Evolutionary conservation across 768 basidiomycete genomes (phyloP).

Genomic region (Clathrus columnatus): DNA sequence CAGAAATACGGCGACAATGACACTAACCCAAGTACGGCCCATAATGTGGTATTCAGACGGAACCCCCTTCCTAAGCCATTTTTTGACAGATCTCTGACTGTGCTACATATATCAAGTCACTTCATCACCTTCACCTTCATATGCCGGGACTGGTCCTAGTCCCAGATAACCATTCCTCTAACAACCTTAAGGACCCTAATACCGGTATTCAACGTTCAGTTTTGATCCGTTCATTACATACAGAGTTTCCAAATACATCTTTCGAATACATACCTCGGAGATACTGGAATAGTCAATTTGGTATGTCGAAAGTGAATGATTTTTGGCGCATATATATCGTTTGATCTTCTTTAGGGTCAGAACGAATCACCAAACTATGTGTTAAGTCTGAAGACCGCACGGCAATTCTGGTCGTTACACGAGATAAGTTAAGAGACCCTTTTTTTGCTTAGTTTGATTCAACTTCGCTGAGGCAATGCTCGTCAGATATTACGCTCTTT

Average conservation of each 20-base stretch:
- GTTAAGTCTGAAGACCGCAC: conserved; percentile 77
- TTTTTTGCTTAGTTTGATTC: neutral
- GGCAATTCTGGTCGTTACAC: conserved; percentile 66
- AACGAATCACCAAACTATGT: conserved; percentile 69
- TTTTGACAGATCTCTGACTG: conserved; percentile 64
- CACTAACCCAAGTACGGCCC: conserved; percentile 75
- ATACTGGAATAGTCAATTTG: conserved; percentile 81
- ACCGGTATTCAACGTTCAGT: too few species aligned
- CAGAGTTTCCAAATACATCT: conserved; percentile 61
- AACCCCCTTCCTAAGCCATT: neutral
- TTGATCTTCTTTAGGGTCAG: conserved; percentile 39
- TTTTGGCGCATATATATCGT: conserved; percentile 1
- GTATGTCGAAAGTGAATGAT: conserved; percentile 27
- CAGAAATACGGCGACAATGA: conserved; percentile 63
- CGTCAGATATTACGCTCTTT: conserved; percentile 78
- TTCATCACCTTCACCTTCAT: conserved; percentile 79
- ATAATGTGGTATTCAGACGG: neutral
- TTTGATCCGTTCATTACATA: conserved; percentile 54
- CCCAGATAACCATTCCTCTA: conserved; percentile 64
- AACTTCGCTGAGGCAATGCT: neutral
- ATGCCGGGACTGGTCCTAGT: conserved; percentile 63
- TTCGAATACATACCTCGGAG: conserved; percentile 66
- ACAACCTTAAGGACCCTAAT: conserved; percentile 37
- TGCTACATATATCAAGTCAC: conserved; percentile 80
- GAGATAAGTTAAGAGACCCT: conserved; percentile 54